A percentile compares a stretch with the other conserved stretches of the same genome.
These are phyloP conservation scores for Solanum rostratum DNA, from an alignment of 257 asterid genomes.

Conservation along the genomic window DNA sequence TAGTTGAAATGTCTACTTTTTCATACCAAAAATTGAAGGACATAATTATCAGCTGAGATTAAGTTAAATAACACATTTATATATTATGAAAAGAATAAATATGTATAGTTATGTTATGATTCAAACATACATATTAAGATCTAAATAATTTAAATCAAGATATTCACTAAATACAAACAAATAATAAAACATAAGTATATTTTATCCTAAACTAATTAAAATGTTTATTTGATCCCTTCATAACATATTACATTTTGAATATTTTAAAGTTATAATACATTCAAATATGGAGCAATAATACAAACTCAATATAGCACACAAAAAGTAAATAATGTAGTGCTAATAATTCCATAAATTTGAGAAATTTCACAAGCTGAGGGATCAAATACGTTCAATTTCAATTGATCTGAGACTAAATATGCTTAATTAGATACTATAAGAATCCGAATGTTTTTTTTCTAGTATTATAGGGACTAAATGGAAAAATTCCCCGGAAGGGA, in stretches of 20 bases:
- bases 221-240: not conserved
- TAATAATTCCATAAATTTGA: not conserved
- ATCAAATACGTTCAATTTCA: not conserved
- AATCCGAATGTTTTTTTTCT: not conserved
- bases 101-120: too few relatives aligned
- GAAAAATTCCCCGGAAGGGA: not conserved
- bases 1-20: not conserved
- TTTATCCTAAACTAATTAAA: not conserved
- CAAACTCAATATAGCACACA: not conserved
- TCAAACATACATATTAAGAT: too few relatives aligned
- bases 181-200: too few relatives aligned
- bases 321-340: not conserved
- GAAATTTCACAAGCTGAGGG: not conserved
- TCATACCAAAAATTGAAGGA: too few relatives aligned
- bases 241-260: not conserved
- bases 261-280: not conserved
- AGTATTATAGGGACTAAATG: not conserved
- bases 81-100: too few relatives aligned
- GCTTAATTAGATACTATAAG: not conserved
- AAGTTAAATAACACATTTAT: too few relatives aligned
- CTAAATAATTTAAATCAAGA: too few relatives aligned
- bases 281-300: not conserved
- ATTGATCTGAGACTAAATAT: not conserved
- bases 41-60: too few relatives aligned
- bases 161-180: not conserved